These are phyloP conservation scores for Noccaea bulbosa DNA, from an alignment of 345 rosid species.

Conservation along the genomic window DNA sequence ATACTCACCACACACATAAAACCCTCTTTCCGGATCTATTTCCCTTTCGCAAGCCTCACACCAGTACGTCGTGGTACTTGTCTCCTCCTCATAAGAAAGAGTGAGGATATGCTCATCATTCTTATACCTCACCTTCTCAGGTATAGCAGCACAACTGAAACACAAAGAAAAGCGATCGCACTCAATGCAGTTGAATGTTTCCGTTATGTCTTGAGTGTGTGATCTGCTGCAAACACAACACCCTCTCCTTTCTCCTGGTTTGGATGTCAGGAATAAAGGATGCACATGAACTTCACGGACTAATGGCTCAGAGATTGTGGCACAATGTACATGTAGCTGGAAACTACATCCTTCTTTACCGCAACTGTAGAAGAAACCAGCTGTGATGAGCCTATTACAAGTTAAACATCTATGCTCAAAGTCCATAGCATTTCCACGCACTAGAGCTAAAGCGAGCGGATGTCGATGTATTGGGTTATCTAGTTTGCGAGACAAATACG, in stretches of 20 bases:
- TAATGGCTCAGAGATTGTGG: conserved; percentile 6
- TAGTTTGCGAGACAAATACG: too few relatives aligned
- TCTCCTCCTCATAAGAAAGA: too few relatives aligned
- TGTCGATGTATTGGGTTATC: not conserved
- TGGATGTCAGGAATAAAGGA: conserved; percentile 2
- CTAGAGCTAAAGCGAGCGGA: not conserved
- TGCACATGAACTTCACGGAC: not conserved
- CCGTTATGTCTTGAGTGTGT: too few relatives aligned
- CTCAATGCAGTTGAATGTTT: not conserved
- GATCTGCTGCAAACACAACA: not conserved
- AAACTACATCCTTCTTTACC: not conserved
- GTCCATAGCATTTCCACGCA: not conserved
- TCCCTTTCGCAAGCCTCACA: not conserved
- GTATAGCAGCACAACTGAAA: not conserved
- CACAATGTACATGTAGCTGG: not conserved
- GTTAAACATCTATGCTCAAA: not conserved
- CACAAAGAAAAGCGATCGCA: not conserved
- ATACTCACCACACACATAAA: conserved; percentile 3
- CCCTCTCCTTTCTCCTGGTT: not conserved
- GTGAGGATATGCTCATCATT: too few relatives aligned
- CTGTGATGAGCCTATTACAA: not conserved
- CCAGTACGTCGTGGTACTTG: not conserved
- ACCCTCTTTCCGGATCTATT: not conserved
- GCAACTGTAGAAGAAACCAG: not conserved
- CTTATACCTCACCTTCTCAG: not conserved